Conservation (phyloP, 2,329 filamentous ascomycete species). For the Ascochyta fabae region DNA sequence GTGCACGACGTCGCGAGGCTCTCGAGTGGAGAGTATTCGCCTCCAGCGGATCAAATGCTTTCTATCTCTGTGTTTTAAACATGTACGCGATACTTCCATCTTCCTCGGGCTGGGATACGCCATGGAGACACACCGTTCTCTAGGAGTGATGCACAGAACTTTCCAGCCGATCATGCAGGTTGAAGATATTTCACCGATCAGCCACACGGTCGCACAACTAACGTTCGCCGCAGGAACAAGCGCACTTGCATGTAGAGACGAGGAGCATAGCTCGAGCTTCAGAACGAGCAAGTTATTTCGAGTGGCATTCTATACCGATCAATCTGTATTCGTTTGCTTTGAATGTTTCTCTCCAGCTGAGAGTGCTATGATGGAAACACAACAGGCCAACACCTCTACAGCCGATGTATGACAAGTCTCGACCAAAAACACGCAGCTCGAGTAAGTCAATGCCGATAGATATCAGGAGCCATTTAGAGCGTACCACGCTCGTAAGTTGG, state of each 20-base stretch:
- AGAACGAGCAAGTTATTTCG: background rate
- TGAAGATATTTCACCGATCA: slow-evolving; percentile 10
- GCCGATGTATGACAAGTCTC: too few species aligned
- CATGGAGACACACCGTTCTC: background rate
- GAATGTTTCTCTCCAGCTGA: too few species aligned
- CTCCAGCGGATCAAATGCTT: too few species aligned
- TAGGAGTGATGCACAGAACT: background rate
- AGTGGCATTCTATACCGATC: background rate
- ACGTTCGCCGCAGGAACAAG: slow-evolving; percentile 5
- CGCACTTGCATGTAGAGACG: background rate
- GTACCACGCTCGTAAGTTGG: too few species aligned
- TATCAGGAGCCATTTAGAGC: too few species aligned
- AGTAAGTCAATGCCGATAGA: too few species aligned
- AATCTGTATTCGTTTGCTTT: too few species aligned
- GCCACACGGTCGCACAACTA: slow-evolving; percentile 6
- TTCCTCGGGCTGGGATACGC: too few species aligned
- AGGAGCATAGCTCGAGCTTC: background rate
- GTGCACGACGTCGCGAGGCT: background rate
- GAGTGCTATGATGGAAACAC: too few species aligned
- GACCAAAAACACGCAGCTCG: too few species aligned
- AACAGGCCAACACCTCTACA: too few species aligned
- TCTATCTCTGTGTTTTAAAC: background rate
- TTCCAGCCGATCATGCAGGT: slow-evolving; percentile 8
- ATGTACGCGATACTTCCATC: background rate
- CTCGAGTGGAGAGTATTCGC: background rate